Evolutionary conservation across 2,329 filamentous ascomycete genomes (phyloP), one percentile per base, ranked within the genome.

Genomic region (Rutstroemia sp.): DNA sequence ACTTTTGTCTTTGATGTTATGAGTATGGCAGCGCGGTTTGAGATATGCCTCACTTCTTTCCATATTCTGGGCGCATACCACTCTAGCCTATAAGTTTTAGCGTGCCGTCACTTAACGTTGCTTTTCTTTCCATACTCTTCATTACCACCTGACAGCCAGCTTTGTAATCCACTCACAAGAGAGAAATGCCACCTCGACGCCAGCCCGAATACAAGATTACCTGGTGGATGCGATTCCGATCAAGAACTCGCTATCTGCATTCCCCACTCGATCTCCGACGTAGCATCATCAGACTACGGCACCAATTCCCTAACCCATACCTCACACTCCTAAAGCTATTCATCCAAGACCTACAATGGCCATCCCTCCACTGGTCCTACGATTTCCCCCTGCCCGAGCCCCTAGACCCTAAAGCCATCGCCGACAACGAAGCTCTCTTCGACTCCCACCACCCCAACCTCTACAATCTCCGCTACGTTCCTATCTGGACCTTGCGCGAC

Each of bases 401-500:
- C 25, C n/a, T 56, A 46, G 54, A 47, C n/a, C 54, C 54, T 0
- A 51, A 56, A 17, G 48, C 48, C 40, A 56, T 56, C 47, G 27
- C 39, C 12, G 38, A n/a, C 3, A 56, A 56, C 27, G 54, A 56
- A 10, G 40, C 47, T 36, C 54, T 56, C 25, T 56, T 56, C 21
- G 21, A 56, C 36, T 19, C 16, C 6, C 27, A 51, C 45, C 48
- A 56, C 27, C 54, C 54, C 54, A 19, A 54, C 38, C 62, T 68
- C 40, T 63, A 63, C 42, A 64, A 68, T 36, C 58, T 69, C 16
- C 61, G 61, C 23, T 58, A 56, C 10, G 63, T 68, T 45, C 63
- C 65, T 1, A 56, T 69, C 36, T 70, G 63, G 63, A 63, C 63
- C 16, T 54, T 60, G 46, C 61, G 67, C 5, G 66, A 69, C 48